Evolutionary conservation across 768 basidiomycete genomes (phyloP), one percentile per base, ranked within the genome.

Genomic region (Strobilomyces confusus): DNA sequence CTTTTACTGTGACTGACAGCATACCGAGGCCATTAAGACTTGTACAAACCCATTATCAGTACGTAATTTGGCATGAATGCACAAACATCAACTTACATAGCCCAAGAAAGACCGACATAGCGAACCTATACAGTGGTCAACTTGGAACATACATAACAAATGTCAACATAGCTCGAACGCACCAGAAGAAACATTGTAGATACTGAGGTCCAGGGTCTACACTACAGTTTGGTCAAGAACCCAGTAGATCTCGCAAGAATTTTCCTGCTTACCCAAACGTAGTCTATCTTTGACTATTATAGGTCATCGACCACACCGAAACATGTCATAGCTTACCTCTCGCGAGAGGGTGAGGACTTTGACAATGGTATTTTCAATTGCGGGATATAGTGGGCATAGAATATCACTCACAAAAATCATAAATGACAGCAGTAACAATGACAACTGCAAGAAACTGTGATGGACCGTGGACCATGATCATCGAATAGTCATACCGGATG

Each of bases 121-220:
- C 48, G 56, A 8, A 52, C 47, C 57, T 58, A 15, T 1, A 7
- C 5, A 14, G 8, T 8, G 3, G 23, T 25, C 7, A 43, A n/a
- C 25, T 15, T 6, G 15, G 14, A 11, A 26, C 19, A 22, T 14
- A 5, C 14, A 23, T 8, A 19, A 38, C 22, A 43, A 23, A 7
- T 5, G 14, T 23, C 5, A 41, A 7, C 40, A 1, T 12, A 17
- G 14, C 15, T 8, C 2, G 19, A 12, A 34, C 45, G 5, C 7
- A 59, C 58, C 4, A 59, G 13, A 12, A 59, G 1, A 41, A 59
- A 59, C 0, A 59, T 7, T 11, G 49, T 36, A 2, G 58, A 59
- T 11, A 55, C 49, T 41, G 30, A 46, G 41, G 58, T 48, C 58
- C 58, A 59, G 0, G 22, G n/a, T 25, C 23, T 48, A 9, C n/a